A percentile compares a stretch with the other conserved stretches of the same genome.
Evolutionary conservation across 2,329 filamentous ascomycete genomes (phyloP).

Genomic region (Fusarium acutatum): DNA sequence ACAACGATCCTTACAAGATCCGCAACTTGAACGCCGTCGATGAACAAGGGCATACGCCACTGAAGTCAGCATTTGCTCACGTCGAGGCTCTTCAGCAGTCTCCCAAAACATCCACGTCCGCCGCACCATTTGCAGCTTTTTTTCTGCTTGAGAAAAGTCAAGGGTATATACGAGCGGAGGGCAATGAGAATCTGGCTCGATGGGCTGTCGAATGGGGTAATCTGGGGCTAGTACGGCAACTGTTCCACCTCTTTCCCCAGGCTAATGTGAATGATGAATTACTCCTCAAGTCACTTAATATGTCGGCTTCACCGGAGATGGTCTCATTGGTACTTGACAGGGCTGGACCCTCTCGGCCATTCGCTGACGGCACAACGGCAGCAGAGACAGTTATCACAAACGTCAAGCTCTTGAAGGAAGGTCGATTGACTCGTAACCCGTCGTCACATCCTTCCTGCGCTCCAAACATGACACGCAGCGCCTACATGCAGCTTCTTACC

Average conservation of each 20-base stretch:
- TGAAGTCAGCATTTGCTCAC: conserved; percentile 44
- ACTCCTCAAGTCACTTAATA: conserved; percentile 41
- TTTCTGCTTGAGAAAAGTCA: conserved; percentile 28
- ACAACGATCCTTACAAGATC: conserved; percentile 41
- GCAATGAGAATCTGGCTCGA: conserved; percentile 10
- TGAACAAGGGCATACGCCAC: conserved; percentile 41
- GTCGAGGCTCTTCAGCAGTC: background rate
- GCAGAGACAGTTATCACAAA: conserved; percentile 45
- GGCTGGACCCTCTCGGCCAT: conserved; percentile 23
- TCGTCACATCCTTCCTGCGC: conserved; percentile 39
- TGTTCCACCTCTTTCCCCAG: conserved; percentile 18
- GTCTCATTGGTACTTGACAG: conserved; percentile 37
- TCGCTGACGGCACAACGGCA: conserved; percentile 30
- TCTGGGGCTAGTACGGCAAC: conserved; percentile 24
- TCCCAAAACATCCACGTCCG: background rate
- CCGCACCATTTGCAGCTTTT: conserved; percentile 12
- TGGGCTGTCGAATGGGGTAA: conserved; percentile 44
- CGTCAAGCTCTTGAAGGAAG: conserved; percentile 14
- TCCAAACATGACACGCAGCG: conserved; percentile 10
- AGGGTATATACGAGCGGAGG: background rate
- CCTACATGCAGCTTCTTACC: conserved; percentile 37
- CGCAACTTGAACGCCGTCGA: conserved; percentile 40
- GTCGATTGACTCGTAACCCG: background rate
- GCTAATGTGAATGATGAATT: conserved; percentile 20
- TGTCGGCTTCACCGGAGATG: conserved; percentile 33